Evolutionary conservation across 2,329 filamentous ascomycete genomes (phyloP).

Genomic region (Cadophora sp.): DNA sequence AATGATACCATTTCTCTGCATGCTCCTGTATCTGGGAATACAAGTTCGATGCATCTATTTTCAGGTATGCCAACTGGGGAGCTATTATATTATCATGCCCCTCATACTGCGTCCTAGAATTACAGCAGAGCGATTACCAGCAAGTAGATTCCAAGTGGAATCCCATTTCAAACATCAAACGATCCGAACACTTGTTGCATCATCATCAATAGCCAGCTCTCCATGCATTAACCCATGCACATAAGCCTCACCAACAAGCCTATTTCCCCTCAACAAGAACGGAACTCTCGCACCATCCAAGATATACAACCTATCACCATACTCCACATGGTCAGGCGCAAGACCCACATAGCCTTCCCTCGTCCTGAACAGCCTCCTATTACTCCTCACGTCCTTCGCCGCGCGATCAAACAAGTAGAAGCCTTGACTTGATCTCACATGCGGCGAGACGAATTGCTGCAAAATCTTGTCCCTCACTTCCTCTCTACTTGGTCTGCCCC

Average conservation of each 20-base stretch:
- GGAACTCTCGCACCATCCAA: conserved; percentile 7
- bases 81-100: background rate
- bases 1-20: conserved; percentile 19
- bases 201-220: background rate
- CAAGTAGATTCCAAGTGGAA: background rate
- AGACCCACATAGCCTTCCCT: background rate
- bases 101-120: background rate
- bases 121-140: too few relatives aligned
- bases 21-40: background rate
- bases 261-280: background rate
- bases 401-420: conserved; percentile 7
- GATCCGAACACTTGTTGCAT: background rate
- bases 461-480: background rate
- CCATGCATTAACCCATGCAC: conserved; percentile 12
- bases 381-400: conserved; percentile 3
- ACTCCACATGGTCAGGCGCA: background rate
- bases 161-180: background rate
- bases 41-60: background rate
- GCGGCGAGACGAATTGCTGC: background rate
- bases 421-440: conserved; percentile 1
- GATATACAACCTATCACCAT: conserved; percentile 4
- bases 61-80: background rate
- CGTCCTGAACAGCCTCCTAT: conserved; percentile 2
- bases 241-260: background rate
- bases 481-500: background rate